phyloP scores from a whole-genome alignment of 768 basidiomycete genomes.

The Paxillus ammoniavirescens region DNA sequence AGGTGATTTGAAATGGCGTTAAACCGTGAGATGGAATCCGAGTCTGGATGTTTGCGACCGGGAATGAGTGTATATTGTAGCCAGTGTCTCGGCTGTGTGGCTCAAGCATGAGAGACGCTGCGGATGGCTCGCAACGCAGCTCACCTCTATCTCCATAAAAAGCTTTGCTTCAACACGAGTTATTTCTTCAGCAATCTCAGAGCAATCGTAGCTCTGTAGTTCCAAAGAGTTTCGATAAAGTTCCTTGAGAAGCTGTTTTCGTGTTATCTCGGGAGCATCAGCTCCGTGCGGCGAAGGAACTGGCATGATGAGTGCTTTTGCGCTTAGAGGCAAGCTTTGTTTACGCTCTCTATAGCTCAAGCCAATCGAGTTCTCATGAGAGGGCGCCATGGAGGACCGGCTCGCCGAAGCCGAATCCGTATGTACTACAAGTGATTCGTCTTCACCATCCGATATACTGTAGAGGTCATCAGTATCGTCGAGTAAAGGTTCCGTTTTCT shows the following conservation, averaged over 20 bases:
- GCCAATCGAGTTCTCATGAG: constrained; percentile 22
- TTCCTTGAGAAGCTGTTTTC: constrained; percentile 62
- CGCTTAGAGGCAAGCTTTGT: constrained; percentile 59
- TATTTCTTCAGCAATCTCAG: constrained; percentile 82
- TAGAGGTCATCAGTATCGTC: constrained; percentile 66
- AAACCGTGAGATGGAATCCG: constrained; percentile 71
- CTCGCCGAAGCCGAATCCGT: constrained; percentile 32
- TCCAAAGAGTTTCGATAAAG: constrained; percentile 58
- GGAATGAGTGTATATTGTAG: constrained; percentile 73
- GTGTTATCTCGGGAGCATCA: constrained; percentile 39
- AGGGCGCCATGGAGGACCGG: constrained; percentile 18
- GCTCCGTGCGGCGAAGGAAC: constrained; percentile 25
- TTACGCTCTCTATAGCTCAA: constrained; percentile 57
- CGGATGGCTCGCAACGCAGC: constrained; percentile 12
- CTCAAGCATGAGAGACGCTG: not conserved
- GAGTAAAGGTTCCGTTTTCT: constrained; percentile 56
- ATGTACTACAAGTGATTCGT: constrained; percentile 32
- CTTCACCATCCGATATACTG: constrained; percentile 54
- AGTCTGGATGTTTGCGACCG: constrained; percentile 60
- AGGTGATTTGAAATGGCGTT: constrained; percentile 80
- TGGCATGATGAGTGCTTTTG: constrained; percentile 42
- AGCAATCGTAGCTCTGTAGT: constrained; percentile 53
- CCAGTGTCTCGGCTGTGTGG: constrained; percentile 79
- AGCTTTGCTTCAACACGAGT: constrained; percentile 67
- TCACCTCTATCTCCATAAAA: constrained; percentile 77